Base-by-base conservation (phyloP, 2,329 filamentous ascomycete species). In the Cordyceps cateniannulata region DNA sequence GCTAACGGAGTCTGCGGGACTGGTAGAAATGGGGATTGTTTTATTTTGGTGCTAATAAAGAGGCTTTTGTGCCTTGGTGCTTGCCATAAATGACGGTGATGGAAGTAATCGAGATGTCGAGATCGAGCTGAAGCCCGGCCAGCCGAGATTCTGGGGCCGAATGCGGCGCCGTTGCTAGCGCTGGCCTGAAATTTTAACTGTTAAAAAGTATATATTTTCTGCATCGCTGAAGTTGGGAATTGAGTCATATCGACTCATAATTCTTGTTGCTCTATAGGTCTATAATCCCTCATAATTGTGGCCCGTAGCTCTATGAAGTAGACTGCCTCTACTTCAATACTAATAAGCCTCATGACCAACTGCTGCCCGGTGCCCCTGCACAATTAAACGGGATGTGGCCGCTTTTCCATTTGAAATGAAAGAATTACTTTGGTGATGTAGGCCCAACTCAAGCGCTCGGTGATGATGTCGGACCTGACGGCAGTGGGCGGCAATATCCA, bases 141-240 rank as follows among this genome's bases (percentile, higher is more conserved):
- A 56, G 42, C 42, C 42, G 27, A 35, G 27, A 56, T 35, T 35
- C 10, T n/a, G 53, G 53, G 42, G 42, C 14, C 27, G 32, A 38
- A 24, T 45, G 29, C 44, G 44, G 54, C 44, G 44, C 54, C 54
- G 54, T 57, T 57, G 44, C 22, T 57, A 57, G 54, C 44, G 44
- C 44, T 14, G 6, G 7, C 12, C n/a, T 10, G 29, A 10, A 14
- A 29, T 18, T 22, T 32, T 20, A 12, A 12, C 16, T 3, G 9
- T 18, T 10, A n/a, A n/a, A 50, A n/a, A 6, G 18, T 10, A 45
- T 45, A 8, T 45, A 20, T 45, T 45, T 20, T 3, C 42, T 42
- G 8, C n/a, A 10, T 22, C 18, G 18, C 22, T 20, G 18, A 20
- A 1, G n/a, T 45, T n/a, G 22, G 20, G 2, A 53, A 25, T 25